Base-by-base conservation (phyloP, 2,329 filamentous ascomycete species). In the Fusarium burgessii region DNA sequence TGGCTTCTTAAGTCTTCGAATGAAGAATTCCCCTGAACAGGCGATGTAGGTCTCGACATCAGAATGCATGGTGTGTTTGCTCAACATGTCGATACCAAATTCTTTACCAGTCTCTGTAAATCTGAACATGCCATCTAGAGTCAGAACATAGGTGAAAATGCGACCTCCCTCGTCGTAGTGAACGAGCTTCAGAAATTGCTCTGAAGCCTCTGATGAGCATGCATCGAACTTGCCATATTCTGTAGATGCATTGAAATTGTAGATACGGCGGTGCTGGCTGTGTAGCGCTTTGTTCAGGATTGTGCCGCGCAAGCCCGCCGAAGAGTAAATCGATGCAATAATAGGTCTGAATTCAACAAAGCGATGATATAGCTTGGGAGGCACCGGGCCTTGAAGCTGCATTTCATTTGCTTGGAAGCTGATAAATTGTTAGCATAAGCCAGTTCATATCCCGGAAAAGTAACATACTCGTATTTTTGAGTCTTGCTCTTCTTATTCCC, bases 71-170 rank as follows among this genome's bases (percentile, higher is more conserved):
- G 94, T 97, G 80, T 98, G 95, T 80, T 98, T 98, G 80, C 91
- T 94, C 76, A 98, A 82, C 80, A 98, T 85, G 81, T 98, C 95
- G 76, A 98, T 94, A 56, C 95, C 94, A 65, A 98, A 98, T 76
- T 98, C 95, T 75, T 96, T 96, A 33, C 95, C 95, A 0, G 95
- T 98, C 80, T 98, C 95, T 2, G 95, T 98, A 81, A 98, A 98
- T 47, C 94, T 91, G 77, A 97, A 88, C 57, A 95, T 86, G 8
- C 92, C 92, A 77, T 98, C 95, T 10, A 98, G 86, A 0, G 94
- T 97, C 25, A 98, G 84, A 29, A 98, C 91, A 74, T 98, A 98
- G 25, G 95, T 98, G 77, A 96, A 98, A 61, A 97, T 89, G 15
- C 94, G 90, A 3, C 92, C 92, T 20, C 94, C 95, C 75, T 96